phyloP scores from a whole-genome alignment of 73 alveolate species.

The Stentor coeruleus region DNA sequence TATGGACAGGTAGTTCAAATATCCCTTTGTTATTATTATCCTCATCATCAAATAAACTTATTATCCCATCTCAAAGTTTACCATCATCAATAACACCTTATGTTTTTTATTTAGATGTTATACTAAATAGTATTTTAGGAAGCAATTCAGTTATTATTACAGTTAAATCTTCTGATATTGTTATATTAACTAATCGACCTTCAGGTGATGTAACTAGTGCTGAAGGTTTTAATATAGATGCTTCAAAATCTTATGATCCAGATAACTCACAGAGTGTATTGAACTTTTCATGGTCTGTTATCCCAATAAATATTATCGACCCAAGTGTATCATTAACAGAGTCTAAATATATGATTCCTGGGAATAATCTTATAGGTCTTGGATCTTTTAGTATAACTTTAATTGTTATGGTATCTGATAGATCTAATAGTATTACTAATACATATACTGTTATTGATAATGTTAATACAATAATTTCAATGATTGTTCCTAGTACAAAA shows the following conservation, averaged over 20 bases:
- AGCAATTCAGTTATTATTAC: background rate
- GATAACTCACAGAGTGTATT: background rate
- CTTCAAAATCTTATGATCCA: background rate
- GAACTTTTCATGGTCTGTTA: background rate
- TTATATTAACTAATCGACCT: background rate
- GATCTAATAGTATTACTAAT: background rate
- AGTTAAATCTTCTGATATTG: background rate
- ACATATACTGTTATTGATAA: background rate
- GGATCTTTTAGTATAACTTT: background rate
- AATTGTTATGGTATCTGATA: background rate
- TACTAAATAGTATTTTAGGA: background rate
- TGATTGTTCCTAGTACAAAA: background rate
- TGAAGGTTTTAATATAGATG: background rate
- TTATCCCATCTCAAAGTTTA: background rate
- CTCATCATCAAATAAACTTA: background rate
- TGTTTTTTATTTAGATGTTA: background rate
- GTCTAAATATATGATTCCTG: background rate
- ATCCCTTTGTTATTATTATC: background rate
- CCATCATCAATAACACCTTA: background rate
- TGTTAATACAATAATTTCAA: background rate
- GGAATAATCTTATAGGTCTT: background rate
- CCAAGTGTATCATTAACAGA: background rate
- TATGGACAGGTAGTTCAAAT: background rate
- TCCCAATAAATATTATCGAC: background rate
- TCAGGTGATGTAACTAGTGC: background rate